A percentile compares a stretch with the other conserved stretches of the same genome.
Conservation (phyloP, 805 yeast species). For the Yarrowia sp. region DNA sequence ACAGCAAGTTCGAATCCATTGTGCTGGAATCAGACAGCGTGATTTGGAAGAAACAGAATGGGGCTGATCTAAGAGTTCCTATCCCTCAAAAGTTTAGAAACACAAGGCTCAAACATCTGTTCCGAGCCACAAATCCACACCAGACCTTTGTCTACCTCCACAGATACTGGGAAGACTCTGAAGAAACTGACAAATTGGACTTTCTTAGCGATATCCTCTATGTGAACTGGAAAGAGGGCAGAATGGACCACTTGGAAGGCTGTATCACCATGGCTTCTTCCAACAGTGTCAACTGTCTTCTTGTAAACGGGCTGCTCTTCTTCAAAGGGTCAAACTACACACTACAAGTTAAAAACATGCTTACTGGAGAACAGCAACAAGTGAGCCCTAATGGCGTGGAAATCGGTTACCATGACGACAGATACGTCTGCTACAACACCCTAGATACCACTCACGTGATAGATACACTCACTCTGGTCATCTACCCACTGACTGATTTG, state of each 20-base stretch:
- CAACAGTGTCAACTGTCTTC: neutral
- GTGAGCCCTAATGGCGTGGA: neutral
- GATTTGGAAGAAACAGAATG: neutral
- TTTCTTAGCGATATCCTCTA: neutral
- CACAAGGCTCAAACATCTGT: neutral
- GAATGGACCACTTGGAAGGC: neutral
- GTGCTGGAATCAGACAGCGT: neutral
- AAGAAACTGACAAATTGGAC: neutral
- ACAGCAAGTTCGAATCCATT: neutral
- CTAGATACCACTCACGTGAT: neutral
- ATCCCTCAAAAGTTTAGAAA: neutral
- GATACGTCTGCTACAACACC: neutral
- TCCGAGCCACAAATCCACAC: neutral
- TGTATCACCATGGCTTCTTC: neutral
- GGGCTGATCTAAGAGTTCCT: neutral
- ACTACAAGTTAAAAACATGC: neutral
- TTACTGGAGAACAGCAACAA: neutral
- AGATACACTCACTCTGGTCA: neutral
- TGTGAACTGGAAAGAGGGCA: neutral
- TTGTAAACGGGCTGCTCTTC: neutral
- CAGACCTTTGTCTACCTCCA: conserved; percentile 2
- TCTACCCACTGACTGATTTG: neutral
- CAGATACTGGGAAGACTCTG: conserved; percentile 12
- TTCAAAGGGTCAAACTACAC: neutral
- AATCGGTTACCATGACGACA: neutral